Percentiles rank a stretch among this genome's conserved stretches.
phyloP scores from a whole-genome alignment of 768 basidiomycete genomes.

The Coprinopsis strossmayeri region DNA sequence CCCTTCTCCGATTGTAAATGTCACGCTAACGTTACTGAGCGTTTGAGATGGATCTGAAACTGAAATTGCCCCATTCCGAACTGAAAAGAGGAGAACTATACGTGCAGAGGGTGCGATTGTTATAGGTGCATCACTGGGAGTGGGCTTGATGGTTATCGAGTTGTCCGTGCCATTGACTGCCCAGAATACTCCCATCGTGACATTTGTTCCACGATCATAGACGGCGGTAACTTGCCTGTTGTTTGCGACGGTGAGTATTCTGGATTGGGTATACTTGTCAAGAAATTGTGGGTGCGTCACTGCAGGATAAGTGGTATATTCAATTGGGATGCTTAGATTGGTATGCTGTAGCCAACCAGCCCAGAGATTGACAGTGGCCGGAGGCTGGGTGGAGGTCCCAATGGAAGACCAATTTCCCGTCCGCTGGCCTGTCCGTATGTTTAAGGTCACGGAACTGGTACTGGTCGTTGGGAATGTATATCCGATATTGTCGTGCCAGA shows the following conservation, averaged over 20 bases:
- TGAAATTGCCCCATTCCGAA: conserved; percentile 36
- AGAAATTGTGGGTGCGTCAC: conserved; percentile 31
- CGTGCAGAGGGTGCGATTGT: conserved; percentile 31
- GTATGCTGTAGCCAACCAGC: conserved; percentile 51
- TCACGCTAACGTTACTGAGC: conserved; percentile 28
- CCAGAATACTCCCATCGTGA: conserved; percentile 55
- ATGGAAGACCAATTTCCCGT: conserved; percentile 57
- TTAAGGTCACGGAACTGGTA: conserved; percentile 27
- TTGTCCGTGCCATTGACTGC: conserved; percentile 31
- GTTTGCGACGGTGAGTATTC: conserved; percentile 37
- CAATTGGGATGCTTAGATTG: conserved; percentile 26
- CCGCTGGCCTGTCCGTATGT: conserved; percentile 36
- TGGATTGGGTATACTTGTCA: conserved; percentile 24
- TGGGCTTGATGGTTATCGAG: conserved; percentile 27
- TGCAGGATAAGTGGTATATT: conserved; percentile 56
- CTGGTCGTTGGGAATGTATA: conserved; percentile 35
- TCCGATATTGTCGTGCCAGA: conserved; percentile 67
- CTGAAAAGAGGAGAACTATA: neutral
- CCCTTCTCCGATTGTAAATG: conserved; percentile 23
- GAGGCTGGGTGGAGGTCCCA: conserved; percentile 56
- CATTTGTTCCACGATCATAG: conserved; percentile 34
- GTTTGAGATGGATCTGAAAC: conserved; percentile 66
- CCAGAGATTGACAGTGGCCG: conserved; percentile 55
- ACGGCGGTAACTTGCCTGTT: conserved; percentile 43
- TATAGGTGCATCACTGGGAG: conserved; percentile 17